phyloP scores from a whole-genome alignment of 768 basidiomycete genomes.

The Amanita polypyramis region DNA sequence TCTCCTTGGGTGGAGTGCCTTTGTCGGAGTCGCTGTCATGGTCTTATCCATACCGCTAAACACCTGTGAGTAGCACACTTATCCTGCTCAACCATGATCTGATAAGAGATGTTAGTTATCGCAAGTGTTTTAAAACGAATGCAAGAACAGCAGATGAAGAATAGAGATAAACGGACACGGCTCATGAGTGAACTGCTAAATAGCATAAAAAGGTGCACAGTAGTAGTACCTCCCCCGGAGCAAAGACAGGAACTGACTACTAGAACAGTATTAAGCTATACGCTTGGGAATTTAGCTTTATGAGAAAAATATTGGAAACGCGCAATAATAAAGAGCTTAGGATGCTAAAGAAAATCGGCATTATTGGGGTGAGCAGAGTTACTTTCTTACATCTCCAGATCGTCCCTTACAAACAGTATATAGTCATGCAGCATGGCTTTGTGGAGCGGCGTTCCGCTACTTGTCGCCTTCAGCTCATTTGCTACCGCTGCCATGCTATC shows the following conservation, averaged over 20 bases:
- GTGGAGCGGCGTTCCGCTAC: conserved; percentile 61
- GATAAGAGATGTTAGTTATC: conserved; percentile 27
- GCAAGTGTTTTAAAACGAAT: conserved; percentile 62
- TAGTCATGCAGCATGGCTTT: conserved; percentile 51
- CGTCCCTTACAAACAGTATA: background rate
- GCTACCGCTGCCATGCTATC: conserved; percentile 57
- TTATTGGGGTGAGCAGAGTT: conserved; percentile 42
- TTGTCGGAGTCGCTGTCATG: conserved; percentile 86
- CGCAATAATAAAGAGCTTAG: conserved; percentile 76
- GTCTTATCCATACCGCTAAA: conserved; percentile 71
- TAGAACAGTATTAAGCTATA: conserved; percentile 76
- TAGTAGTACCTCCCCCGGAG: background rate
- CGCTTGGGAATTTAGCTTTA: conserved; percentile 91
- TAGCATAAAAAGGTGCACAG: conserved; percentile 71
- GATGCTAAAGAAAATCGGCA: conserved; percentile 76
- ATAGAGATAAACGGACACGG: conserved; percentile 71
- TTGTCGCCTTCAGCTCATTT: conserved; percentile 80
- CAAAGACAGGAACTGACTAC: background rate
- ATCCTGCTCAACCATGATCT: background rate
- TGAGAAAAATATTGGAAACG: conserved; percentile 66
- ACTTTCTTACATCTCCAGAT: conserved; percentile 9
- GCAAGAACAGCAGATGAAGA: conserved; percentile 90
- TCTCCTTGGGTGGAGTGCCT: conserved; percentile 86
- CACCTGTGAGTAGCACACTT: conserved; percentile 27
- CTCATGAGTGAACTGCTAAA: conserved; percentile 90